These are phyloP conservation scores for Batkoa obscura DNA, from an alignment of 371 early-diverging fungal genomes.

Conservation along the genomic window DNA sequence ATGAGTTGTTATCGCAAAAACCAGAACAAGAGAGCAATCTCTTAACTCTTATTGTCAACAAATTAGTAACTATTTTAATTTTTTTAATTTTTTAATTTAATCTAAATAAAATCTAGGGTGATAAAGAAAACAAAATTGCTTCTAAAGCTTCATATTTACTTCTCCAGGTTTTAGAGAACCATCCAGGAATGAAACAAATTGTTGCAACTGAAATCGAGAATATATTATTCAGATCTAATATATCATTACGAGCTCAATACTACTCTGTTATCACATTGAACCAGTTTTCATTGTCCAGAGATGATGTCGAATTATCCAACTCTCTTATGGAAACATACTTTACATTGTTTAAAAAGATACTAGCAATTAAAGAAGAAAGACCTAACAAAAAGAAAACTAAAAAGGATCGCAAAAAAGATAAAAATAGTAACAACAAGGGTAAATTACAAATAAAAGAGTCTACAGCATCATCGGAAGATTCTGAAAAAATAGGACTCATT, in stretches of 20 bases:
- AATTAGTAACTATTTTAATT: constrained; percentile 24
- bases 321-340: constrained; percentile 77
- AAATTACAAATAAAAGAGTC: too few species aligned
- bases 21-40: constrained; percentile 93
- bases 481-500: constrained; percentile 61
- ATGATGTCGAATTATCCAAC: constrained; percentile 54
- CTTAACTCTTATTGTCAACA: constrained; percentile 76
- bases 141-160: constrained; percentile 61
- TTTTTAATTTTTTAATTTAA: too few species aligned
- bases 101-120: constrained; percentile 33
- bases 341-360: constrained; percentile 62
- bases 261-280: constrained; percentile 74
- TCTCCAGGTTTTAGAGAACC: constrained; percentile 44
- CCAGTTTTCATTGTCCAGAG: constrained; percentile 63
- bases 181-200: constrained; percentile 75
- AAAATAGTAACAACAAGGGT: constrained; percentile 14
- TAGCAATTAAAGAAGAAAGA: constrained; percentile 19
- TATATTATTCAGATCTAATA: constrained; percentile 47
- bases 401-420: constrained; percentile 12
- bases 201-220: constrained; percentile 76
- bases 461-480: constrained; percentile 29
- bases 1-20: constrained; percentile 57
- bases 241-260: constrained; percentile 61
- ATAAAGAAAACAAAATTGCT: constrained; percentile 68
- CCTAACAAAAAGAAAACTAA: constrained; percentile 11